Conservation (phyloP, 2,329 filamentous ascomycete genomes). For the Fusarium falciforme region DNA sequence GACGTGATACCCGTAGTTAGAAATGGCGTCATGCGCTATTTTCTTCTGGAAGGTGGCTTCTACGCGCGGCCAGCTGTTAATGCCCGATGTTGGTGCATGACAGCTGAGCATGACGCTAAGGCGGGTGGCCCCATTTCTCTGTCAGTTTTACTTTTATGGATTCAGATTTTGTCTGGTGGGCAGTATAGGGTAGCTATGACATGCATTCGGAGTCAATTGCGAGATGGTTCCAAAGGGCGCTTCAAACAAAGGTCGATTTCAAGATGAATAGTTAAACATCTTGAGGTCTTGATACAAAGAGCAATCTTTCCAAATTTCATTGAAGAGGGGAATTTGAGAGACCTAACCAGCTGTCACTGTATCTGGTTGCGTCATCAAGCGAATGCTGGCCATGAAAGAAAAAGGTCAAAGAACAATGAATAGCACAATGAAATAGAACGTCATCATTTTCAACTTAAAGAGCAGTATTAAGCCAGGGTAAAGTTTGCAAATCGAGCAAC, state of each 20-base stretch:
- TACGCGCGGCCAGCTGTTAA: neutral
- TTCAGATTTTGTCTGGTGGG: neutral
- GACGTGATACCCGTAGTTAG: neutral
- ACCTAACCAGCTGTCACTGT: neutral
- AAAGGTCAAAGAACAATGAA: neutral
- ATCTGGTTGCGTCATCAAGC: no score
- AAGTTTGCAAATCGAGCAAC: neutral
- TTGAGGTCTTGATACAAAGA: neutral
- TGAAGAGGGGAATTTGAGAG: neutral
- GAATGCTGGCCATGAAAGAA: neutral
- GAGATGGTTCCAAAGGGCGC: neutral
- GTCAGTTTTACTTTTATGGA: neutral
- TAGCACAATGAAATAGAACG: neutral
- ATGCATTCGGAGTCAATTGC: neutral
- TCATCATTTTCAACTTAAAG: neutral
- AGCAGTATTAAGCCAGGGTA: neutral
- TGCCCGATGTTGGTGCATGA: neutral
- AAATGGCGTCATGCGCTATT: constrained; percentile 26
- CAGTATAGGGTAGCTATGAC: neutral
- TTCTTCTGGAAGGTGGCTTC: constrained; percentile 19
- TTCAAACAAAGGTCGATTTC: neutral
- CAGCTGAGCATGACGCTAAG: neutral
- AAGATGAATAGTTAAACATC: neutral
- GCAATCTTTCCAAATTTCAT: neutral
- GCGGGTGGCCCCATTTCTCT: neutral